Conservation (phyloP, 768 basidiomycete species). For the Ramaria sp. region DNA sequence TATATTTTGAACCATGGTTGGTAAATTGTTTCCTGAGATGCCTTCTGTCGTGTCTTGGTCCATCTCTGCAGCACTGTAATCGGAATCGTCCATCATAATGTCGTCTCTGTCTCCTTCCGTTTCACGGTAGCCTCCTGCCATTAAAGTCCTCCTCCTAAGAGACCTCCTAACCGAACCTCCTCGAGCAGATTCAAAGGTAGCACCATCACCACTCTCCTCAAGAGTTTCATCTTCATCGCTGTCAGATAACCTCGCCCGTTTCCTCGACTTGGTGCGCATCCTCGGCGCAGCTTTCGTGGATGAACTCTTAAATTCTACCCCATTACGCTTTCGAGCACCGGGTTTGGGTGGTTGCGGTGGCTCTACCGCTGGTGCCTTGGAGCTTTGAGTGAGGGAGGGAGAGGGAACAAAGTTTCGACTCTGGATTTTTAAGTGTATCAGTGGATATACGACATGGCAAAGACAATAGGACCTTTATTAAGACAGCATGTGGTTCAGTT, state of each 20-base stretch:
- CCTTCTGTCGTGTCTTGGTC: conserved; percentile 7
- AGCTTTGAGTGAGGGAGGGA: neutral
- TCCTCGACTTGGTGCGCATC: neutral
- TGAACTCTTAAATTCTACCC: no score
- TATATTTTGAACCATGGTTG: neutral
- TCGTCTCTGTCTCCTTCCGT: neutral
- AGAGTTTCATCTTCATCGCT: neutral
- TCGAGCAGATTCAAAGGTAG: neutral
- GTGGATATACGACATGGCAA: neutral
- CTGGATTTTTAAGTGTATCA: neutral
- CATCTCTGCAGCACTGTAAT: neutral
- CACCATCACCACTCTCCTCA: neutral
- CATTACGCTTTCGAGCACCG: no score
- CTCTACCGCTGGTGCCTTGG: neutral
- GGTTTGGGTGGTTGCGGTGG: neutral
- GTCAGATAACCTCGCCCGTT: neutral
- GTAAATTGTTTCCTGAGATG: neutral
- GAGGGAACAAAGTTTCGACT: neutral
- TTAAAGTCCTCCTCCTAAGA: neutral
- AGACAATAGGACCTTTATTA: conserved; percentile 55
- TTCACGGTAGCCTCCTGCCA: neutral
- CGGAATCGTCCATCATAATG: neutral
- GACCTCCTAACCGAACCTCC: neutral
- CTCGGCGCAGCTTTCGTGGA: no score
- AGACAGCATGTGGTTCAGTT: conserved; percentile 69